A percentile compares a stretch with the other conserved stretches of the same genome.
These are phyloP conservation scores for Linnemannia exigua DNA, from an alignment of 192 early-diverging fungal species.

Conservation along the genomic window DNA sequence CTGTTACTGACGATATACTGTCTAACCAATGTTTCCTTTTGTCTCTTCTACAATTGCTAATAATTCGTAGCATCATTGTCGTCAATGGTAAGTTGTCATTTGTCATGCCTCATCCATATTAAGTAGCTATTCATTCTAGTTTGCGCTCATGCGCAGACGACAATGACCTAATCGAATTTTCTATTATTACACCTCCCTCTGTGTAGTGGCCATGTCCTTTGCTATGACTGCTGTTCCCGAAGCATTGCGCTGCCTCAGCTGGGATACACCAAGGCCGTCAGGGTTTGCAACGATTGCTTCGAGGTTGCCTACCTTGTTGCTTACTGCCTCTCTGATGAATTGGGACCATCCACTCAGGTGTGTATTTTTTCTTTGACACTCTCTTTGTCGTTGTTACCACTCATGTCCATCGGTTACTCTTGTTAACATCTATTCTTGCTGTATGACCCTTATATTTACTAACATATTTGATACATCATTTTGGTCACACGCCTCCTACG, in stretches of 20 bases:
- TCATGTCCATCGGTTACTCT: neutral
- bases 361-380: neutral
- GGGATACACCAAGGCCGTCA: constrained; percentile 65
- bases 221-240: constrained; percentile 66
- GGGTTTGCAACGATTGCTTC: constrained; percentile 69
- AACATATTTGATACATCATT: neutral
- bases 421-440: neutral
- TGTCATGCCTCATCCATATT: neutral
- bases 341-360: constrained; percentile 68
- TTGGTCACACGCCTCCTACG: neutral
- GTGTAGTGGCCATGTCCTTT: constrained; percentile 68
- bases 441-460: neutral
- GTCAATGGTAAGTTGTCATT: constrained; percentile 64
- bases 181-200: neutral
- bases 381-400: neutral
- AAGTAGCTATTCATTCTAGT: neutral
- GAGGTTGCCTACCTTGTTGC: constrained; percentile 70
- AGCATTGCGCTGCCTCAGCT: constrained; percentile 68
- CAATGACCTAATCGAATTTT: neutral
- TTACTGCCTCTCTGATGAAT: constrained; percentile 67
- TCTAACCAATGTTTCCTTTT: constrained; percentile 11
- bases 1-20: neutral
- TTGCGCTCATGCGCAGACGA: neutral
- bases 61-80: constrained; percentile 66
- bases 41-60: neutral